Base-by-base conservation (phyloP, 2,329 filamentous ascomycete genomes). In the Fusarium haematococcum region DNA sequence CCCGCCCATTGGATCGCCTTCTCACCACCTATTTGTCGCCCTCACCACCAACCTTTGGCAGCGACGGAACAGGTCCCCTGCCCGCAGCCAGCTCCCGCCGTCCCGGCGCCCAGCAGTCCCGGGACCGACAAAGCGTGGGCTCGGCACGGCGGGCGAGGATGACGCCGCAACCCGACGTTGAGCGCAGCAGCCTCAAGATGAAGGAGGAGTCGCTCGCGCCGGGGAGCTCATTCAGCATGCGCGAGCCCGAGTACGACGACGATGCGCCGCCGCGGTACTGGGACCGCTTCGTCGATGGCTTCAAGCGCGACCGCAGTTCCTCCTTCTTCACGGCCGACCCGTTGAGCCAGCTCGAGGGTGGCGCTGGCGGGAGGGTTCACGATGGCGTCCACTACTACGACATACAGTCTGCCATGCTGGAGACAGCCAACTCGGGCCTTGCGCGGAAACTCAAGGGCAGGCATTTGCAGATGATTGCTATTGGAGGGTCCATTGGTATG, bases 391-490 rank as follows among this genome's bases (percentile, higher is more conserved):
- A 89, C 67, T 88, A 88, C 79, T 91, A 88, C 75, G 89, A 91
- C 77, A 74, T 91, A 61, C 86, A 85, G 32, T 83, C 84, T 76
- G 91, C 89, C 57, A 88, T 94, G 79, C 84, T 94, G 74, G 92
- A 95, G 79, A 95, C 94, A 2, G 93, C 94, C 5, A 88, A 92
- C 74, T 92, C 94, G 54, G 91, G 93, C 9, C 87, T 98, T 60
- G 91, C 93, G 60, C 88, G 95, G 79, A 92, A 91, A 81, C 84
- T 97, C 76, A 97, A 97, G 84, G 91, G 92, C 23, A 89, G 95
- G 57, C 96, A 98, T 86, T 81, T 98, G 80, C 95, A 98, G 85
- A 98, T 98, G 96, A 98, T 98, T 86, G 96, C 96, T 16, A 97
- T 98, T 76, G 95, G 95, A 77, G 95, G 95, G 50, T 96, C 94